Base-by-base conservation (phyloP, 1,284 basidiomycete genomes). In the Phlebopus sp. region DNA sequence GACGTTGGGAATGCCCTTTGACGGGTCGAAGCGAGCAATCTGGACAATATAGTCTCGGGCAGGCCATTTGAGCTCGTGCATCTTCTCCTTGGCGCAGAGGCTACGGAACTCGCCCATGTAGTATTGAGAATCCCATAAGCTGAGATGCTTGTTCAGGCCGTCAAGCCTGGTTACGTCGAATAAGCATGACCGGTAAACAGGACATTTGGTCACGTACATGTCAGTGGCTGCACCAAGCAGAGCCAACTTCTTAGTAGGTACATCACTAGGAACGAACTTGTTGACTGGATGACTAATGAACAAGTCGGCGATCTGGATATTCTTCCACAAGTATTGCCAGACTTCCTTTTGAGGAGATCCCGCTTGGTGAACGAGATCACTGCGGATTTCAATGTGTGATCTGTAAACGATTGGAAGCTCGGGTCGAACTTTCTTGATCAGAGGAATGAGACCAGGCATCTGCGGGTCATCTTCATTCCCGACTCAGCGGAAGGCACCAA, bases 211-310 rank as follows among this genome's bases (percentile, higher is more conserved):
- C 7, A 69, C 77, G 45, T 54, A 86, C 86, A 84, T 89, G 64
- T 90, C 87, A 39, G 87, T 90, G 15, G 87, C 83, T 58, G 87
- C 88, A 58, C 86, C 86, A 37, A 90, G 72, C 31, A 90, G 75
- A 34, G 80, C 69, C 40, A 90, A 67, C 57, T 81, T 88, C 63
- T 84, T 75, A 14, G 72, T 69, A n/a, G 84, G 84, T 7, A 93
- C 90, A 59, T 86, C 84, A 54, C 79, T 81, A 9, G 91, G 92
- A 10, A 94, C 90, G 60, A 94, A 94, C 68, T 89, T 89, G 73
- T 77, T 87, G 57, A 94, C 90, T n/a, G 91, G 91, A 63, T 94
- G 91, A 64, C 86, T 82, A 70, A 93, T 86, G 73, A 93, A 92
- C 58, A 92, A 67, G 70, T 93, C 90, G 41, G 88, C 84, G 23